Conservation (phyloP, 495 filamentous ascomycete genomes). For the Penicillium verhagenii region DNA sequence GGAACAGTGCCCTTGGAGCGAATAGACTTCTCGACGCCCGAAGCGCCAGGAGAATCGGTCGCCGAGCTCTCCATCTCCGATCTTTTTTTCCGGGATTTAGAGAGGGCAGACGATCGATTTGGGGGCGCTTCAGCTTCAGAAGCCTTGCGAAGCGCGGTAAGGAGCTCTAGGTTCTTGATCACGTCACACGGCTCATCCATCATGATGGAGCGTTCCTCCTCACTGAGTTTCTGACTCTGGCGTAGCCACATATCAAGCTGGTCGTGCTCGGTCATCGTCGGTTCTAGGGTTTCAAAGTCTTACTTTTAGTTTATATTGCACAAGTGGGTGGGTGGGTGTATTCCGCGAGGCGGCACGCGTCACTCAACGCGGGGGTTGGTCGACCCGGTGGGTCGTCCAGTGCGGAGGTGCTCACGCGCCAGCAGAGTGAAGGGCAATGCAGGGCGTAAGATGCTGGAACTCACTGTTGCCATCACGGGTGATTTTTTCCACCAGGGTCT, state of each 20-base stretch:
- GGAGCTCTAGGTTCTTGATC: conserved; percentile 57
- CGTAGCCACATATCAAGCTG: conserved; percentile 59
- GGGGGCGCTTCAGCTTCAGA: conserved; percentile 58
- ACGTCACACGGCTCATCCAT: conserved; percentile 58
- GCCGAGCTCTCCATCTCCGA: conserved; percentile 69
- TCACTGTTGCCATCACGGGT: conserved; percentile 46
- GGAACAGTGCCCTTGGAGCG: conserved; percentile 47
- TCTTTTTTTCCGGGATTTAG: conserved; percentile 61
- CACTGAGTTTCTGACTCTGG: conserved; percentile 61
- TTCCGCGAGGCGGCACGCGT: background rate
- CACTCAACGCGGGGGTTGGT: background rate
- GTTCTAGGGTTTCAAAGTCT: conserved; percentile 18
- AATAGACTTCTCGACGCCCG: conserved; percentile 48
- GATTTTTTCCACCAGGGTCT: conserved; percentile 51
- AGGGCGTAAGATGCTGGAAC: no score
- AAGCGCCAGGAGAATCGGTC: conserved; percentile 68
- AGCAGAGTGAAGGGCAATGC: background rate
- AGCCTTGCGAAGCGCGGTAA: conserved; percentile 58
- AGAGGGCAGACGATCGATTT: conserved; percentile 41
- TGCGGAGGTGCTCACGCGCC: background rate
- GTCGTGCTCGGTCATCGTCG: conserved; percentile 40
- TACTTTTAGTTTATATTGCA: conserved; percentile 13
- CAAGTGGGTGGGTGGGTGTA: background rate
- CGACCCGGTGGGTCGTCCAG: background rate
- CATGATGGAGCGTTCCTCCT: conserved; percentile 59